Percentiles rank a stretch among this genome's conserved stretches.
These are phyloP conservation scores for Citrus trifoliata DNA, from an alignment of 345 rosid genomes.

Conservation along the genomic window DNA sequence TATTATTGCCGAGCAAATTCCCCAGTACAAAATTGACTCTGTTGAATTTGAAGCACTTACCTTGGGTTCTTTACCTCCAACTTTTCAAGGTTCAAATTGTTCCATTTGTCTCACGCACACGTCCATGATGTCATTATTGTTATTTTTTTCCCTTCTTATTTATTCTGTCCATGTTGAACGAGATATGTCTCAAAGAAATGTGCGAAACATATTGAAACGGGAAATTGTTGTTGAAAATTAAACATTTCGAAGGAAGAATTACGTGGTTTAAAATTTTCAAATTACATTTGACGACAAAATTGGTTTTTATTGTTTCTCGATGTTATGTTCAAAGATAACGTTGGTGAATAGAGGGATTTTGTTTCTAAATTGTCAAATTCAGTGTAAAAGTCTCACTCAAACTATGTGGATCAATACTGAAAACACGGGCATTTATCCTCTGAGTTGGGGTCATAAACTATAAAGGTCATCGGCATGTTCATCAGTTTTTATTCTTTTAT, in stretches of 20 bases:
- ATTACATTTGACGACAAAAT: neutral
- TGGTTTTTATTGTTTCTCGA: neutral
- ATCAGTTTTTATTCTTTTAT: neutral
- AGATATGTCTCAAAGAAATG: neutral
- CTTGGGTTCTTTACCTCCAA: slow-evolving; percentile 82
- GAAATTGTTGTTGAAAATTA: neutral
- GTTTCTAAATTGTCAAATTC: neutral
- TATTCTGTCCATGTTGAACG: neutral
- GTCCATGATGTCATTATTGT: neutral
- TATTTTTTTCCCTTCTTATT: neutral
- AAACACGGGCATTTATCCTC: neutral
- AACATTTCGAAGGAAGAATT: neutral
- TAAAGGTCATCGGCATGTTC: neutral
- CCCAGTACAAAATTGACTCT: slow-evolving; percentile 78
- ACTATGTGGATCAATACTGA: neutral
- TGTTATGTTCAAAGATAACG: neutral
- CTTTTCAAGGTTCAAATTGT: slow-evolving; percentile 61
- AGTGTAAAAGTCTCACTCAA: neutral
- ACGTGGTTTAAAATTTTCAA: neutral
- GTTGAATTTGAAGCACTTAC: slow-evolving; percentile 88
- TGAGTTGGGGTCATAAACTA: neutral
- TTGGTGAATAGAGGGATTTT: neutral
- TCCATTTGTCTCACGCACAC: neutral
- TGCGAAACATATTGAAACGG: too few species aligned
- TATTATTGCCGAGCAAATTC: slow-evolving; percentile 89